Base-by-base conservation (phyloP, 2,329 filamentous ascomycete genomes). In the Fusarium austroafricanum region DNA sequence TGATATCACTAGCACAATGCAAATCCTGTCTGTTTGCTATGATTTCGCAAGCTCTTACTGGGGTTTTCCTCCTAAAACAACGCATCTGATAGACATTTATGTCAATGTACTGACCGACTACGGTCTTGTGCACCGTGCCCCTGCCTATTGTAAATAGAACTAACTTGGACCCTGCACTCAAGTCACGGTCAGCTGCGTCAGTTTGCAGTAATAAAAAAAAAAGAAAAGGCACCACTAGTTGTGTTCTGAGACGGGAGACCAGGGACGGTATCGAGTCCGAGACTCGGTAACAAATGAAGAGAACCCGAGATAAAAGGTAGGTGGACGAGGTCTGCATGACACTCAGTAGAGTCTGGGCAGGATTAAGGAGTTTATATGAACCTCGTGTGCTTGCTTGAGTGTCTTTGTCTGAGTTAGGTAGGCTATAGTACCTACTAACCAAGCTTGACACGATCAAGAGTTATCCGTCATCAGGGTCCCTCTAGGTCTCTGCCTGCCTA, bases 391-490 rank as follows among this genome's bases (percentile, higher is more conserved):
- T 9, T 35, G 17, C 31, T 33, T 33, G 31, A 33, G 6, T 33
- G 31, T 15, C 31, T 33, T 5, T 33, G 31, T 33, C 31, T 33
- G 5, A 31, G 29, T 14, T 31, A 31, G 29, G 29, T 31, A 31
- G 12, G 10, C 29, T 26, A 31, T 6, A 11, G 29, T 23, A 23
- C 21, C 21, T 23, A 15, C 21, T 23, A 15, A 23, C 29, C 39
- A 35, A 58, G 37, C 33, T 53, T 47, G 44, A 59, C 33, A 43
- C 54, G 50, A 65, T 49, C 61, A 50, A 65, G 62, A 55, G 39
- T 57, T 45, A 61, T 61, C 61, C 63, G 56, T 67, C 55, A 67
- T 67, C 66, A 62, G 47, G 61, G 59, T 64, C 49, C 43, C 50
- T 28, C 14, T 26, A n/a, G 6, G 26, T 26, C 26, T 26, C 26